phyloP scores from a whole-genome alignment of 305 asterid genomes.

The Plantago lanceolata region DNA sequence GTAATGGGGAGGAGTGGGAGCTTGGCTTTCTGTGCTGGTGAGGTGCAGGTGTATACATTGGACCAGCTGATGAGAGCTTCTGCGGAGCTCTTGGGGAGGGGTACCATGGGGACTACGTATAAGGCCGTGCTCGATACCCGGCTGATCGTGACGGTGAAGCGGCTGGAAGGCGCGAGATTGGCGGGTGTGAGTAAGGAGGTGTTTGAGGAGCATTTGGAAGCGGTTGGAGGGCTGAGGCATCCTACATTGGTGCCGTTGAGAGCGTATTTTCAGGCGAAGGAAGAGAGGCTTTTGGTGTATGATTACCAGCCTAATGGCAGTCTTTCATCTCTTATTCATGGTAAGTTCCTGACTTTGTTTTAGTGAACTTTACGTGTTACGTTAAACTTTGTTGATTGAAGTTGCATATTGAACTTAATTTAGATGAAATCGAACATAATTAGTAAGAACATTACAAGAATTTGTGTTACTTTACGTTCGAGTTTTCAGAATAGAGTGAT shows the following conservation, averaged over 20 bases:
- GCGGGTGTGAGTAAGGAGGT: constrained; percentile 44
- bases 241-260: constrained; percentile 76
- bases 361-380: not conserved
- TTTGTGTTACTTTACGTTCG: not conserved
- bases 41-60: constrained; percentile 64
- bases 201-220: constrained; percentile 69
- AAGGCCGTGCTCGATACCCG: constrained; percentile 81
- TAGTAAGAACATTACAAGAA: not conserved
- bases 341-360: constrained; percentile 28
- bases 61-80: constrained; percentile 89
- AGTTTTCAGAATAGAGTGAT: not conserved
- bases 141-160: constrained; percentile 76
- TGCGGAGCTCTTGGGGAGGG: constrained; percentile 81
- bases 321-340: constrained; percentile 73
- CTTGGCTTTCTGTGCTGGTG: constrained; percentile 77
- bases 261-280: constrained; percentile 82
- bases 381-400: not conserved
- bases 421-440: not conserved
- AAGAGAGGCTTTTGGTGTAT: constrained; percentile 70
- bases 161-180: constrained; percentile 65
- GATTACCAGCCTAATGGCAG: constrained; percentile 93
- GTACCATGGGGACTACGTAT: constrained; percentile 83
- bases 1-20: constrained; percentile 66
- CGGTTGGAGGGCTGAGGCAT: constrained; percentile 77
- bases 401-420: not conserved